Percentiles rank a stretch among this genome's conserved stretches.
phyloP scores from a whole-genome alignment of 2,329 filamentous ascomycete species.

The Metarhizium robertsii region DNA sequence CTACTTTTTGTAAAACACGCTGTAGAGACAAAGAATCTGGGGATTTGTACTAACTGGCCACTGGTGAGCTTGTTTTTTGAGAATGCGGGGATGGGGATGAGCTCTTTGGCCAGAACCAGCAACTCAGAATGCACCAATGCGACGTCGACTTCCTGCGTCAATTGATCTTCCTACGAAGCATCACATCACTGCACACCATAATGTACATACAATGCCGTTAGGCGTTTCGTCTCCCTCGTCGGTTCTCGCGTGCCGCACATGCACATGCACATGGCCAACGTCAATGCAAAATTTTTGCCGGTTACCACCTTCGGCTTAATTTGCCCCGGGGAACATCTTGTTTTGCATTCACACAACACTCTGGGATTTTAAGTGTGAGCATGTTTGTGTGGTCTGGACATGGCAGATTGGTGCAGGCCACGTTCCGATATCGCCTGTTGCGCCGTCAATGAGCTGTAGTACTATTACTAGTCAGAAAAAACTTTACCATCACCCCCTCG shows the following conservation, averaged over 20 bases:
- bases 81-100: slow-evolving; percentile 2
- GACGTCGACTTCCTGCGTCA: neutral
- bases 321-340: neutral
- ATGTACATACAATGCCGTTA: too few species aligned
- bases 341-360: too few species aligned
- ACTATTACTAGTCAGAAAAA: neutral
- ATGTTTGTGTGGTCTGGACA: neutral
- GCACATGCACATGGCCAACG: too few species aligned
- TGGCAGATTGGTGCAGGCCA: neutral
- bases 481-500: neutral
- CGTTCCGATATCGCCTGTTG: neutral
- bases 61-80: neutral
- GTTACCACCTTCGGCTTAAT: too few species aligned
- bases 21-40: slow-evolving; percentile 1
- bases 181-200: neutral
- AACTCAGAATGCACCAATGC: neutral
- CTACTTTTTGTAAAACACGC: neutral
- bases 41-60: neutral
- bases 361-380: neutral
- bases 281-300: too few species aligned
- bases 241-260: too few species aligned
- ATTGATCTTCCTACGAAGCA: neutral
- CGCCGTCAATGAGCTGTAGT: neutral
- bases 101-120: neutral
- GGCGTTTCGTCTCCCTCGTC: too few species aligned